Conservation (phyloP, 768 basidiomycete genomes). For the Phaeotremella skinneri region DNA sequence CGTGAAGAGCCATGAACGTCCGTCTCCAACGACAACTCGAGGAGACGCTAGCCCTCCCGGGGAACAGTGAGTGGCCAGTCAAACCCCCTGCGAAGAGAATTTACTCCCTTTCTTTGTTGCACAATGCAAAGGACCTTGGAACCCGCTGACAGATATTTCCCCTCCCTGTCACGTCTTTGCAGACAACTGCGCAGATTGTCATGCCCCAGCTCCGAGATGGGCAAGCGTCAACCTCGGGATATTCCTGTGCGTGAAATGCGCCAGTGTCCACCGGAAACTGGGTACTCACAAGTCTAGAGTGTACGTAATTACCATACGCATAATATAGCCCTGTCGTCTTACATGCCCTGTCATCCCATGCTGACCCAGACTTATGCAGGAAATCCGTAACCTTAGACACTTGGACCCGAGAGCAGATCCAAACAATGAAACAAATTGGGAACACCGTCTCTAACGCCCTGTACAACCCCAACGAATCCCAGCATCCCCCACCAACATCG, state of each 20-base stretch:
- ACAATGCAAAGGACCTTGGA: too few relatives aligned
- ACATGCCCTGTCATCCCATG: neutral
- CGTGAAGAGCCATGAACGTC: constrained; percentile 47
- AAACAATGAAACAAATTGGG: constrained; percentile 70
- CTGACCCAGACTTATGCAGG: constrained; percentile 54
- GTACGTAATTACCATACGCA: constrained; percentile 56
- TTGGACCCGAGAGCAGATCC: constrained; percentile 46
- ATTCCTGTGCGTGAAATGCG: constrained; percentile 70
- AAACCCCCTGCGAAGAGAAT: neutral
- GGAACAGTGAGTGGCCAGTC: constrained; percentile 65
- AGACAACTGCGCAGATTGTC: constrained; percentile 93
- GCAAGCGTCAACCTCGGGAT: constrained; percentile 80
- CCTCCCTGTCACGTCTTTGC: constrained; percentile 9
- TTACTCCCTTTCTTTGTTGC: neutral
- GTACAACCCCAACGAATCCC: constrained; percentile 78
- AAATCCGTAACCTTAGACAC: constrained; percentile 83
- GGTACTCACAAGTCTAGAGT: constrained; percentile 93
- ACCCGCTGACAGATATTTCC: neutral
- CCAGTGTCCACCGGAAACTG: constrained; percentile 88
- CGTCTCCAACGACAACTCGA: constrained; percentile 53
- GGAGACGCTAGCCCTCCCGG: constrained; percentile 68
- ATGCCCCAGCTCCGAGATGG: constrained; percentile 78
- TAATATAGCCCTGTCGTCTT: neutral
- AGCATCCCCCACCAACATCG: constrained; percentile 75
- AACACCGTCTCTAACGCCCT: constrained; percentile 75